Base-by-base conservation (phyloP, 2,329 filamentous ascomycete species). In the Cercospora berteroae region DNA sequence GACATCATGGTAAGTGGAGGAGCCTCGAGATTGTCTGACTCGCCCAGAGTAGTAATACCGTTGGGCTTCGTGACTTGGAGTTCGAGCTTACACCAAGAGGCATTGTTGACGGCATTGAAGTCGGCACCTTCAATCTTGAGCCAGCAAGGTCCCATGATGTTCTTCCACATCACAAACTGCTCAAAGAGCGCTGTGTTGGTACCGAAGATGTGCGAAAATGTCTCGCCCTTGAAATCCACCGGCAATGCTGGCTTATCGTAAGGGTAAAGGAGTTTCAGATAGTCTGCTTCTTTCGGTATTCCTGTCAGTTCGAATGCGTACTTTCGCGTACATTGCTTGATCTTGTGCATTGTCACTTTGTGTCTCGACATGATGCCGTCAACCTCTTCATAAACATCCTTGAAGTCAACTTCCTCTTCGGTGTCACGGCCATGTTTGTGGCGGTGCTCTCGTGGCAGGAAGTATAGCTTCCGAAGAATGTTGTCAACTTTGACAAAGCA, bases 111-210 rank as follows among this genome's bases (percentile, higher is more conserved):
- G 5, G 90, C 84, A 18, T 86, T 86, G 77, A 96, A 97, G 78
- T 97, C 89, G 31, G 91, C 91, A 72, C 91, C 90, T 71, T 93
- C 87, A 64, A 99, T 95, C 77, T 90, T 94, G 56, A 99, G 86
- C 95, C 95, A 99, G 79, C 95, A 98, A 31, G 95, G 95, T 1
- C 95, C 95, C 94, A 97, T 99, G 74, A 99, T 92, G 77, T 97
- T 96, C 82, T 97, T 98, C 91, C 94, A 97, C 5, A 99, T 85
- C 20, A 99, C 95, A 77, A 99, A 99, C 74, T 99, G 95, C 80
- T 99, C 95, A 74, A 99, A 99, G 0, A 99, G 84, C 1, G 92
- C 89, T 0, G 95, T 99, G 78, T 95, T 97, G 65, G 91, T 90
- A 29, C 96, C 95, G 73, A 99, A 99, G 25, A 97, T 90, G 71